A percentile compares a stretch with the other conserved stretches of the same genome.
Evolutionary conservation across 1,139 yeast genomes (phyloP).

Genomic region (Debaryomyces sp.): DNA sequence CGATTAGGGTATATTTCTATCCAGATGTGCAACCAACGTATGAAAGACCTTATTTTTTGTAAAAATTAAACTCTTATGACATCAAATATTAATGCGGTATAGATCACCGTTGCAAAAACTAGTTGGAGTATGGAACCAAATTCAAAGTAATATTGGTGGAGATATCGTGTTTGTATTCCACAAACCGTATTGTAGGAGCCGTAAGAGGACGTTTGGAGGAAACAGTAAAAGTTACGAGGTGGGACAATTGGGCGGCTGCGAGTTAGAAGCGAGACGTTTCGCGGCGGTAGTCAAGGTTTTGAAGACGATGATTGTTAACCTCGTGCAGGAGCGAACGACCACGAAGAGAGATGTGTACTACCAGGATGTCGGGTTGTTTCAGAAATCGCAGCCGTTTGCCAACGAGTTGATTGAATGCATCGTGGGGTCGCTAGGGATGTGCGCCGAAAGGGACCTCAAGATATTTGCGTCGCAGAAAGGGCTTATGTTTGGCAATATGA

Average conservation of each 20-base stretch:
- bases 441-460: slow-evolving; percentile 32
- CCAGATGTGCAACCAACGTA: slow-evolving; percentile 8
- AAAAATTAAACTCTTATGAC: neutral
- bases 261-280: slow-evolving; percentile 13
- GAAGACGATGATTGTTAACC: slow-evolving; percentile 22
- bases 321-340: slow-evolving; percentile 23
- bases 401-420: slow-evolving; percentile 42
- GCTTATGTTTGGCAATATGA: slow-evolving; percentile 46
- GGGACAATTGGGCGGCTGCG: slow-evolving; percentile 10
- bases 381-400: slow-evolving; percentile 44
- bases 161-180: slow-evolving; percentile 8
- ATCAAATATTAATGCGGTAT: slow-evolving; percentile 5
- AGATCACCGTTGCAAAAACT: slow-evolving; percentile 11
- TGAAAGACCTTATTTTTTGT: neutral
- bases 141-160: slow-evolving; percentile 2
- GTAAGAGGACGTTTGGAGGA: neutral
- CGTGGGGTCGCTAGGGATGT: slow-evolving; percentile 30
- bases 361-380: slow-evolving; percentile 60
- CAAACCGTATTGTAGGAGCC: neutral
- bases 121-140: slow-evolving; percentile 9
- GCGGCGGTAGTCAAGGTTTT: slow-evolving; percentile 21
- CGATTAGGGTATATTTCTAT: slow-evolving; percentile 5
- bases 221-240: slow-evolving; percentile 1
- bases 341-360: slow-evolving; percentile 71
- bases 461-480: slow-evolving; percentile 69